Base-by-base conservation (phyloP, 148 eudicot genomes). In the Heliamphora exappendiculata region DNA sequence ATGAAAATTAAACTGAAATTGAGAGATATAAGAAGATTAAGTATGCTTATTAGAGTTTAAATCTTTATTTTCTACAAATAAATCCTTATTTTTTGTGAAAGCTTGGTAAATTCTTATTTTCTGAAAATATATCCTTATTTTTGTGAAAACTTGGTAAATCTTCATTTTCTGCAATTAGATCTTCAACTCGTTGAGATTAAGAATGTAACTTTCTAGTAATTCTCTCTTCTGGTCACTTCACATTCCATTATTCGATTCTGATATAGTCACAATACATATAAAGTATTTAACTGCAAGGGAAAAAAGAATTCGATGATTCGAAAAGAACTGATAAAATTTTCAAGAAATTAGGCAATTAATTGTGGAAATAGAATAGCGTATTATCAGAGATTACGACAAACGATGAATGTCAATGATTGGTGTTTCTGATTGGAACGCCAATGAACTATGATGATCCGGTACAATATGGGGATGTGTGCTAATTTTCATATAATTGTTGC, bases 111-210 rank as follows among this genome's bases (percentile, higher is more conserved):
- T n/a, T n/a, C n/a, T n/a, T n/a, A n/a, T n/a, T n/a, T n/a, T n/a
- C n/a, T n/a, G n/a, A n/a, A n/a, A n/a, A n/a, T n/a, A n/a, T n/a
- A n/a, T n/a, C n/a, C n/a, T n/a, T n/a, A n/a, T n/a, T n/a, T n/a
- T n/a, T n/a, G n/a, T n/a, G n/a, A n/a, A n/a, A n/a, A n/a, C n/a
- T n/a, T n/a, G n/a, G n/a, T n/a, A n/a, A n/a, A n/a, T n/a, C n/a
- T n/a, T n/a, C n/a, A n/a, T n/a, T n/a, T n/a, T n/a, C n/a, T n/a
- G n/a, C n/a, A n/a, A n/a, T n/a, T n/a, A n/a, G n/a, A n/a, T n/a
- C n/a, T n/a, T n/a, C n/a, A 67, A 89, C 10, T 91, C 94, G n/a
- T 88, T 83, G 33, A 91, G 92, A 63, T 93, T 78, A 44, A 91
- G 87, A 11, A 97, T 94, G 53, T 90, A 93, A 2, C 79, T 83